Conservation (phyloP, 192 early-diverging fungal species). For the Umbelopsis vinacea region DNA sequence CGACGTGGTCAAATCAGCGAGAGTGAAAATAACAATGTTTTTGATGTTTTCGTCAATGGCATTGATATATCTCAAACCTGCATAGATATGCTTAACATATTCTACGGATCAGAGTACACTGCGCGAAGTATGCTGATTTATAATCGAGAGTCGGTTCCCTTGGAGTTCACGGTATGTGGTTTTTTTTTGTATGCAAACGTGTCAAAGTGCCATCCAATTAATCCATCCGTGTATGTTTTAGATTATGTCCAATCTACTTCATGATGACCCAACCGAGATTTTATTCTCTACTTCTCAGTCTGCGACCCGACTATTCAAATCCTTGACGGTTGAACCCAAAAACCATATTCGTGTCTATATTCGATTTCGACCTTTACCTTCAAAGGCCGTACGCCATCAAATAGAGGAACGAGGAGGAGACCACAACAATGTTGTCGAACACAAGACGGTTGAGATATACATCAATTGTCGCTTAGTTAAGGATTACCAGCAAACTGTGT, state of each 20-base stretch:
- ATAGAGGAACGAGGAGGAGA: slow-evolving; percentile 44
- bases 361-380: slow-evolving; percentile 58
- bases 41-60: slow-evolving; percentile 77
- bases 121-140: slow-evolving; percentile 74
- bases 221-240: slow-evolving; percentile 27
- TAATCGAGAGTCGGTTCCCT: slow-evolving; percentile 73
- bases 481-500: slow-evolving; percentile 77
- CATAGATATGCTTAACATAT: slow-evolving; percentile 75
- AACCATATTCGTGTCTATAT: slow-evolving; percentile 71
- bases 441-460: slow-evolving; percentile 73
- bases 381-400: slow-evolving; percentile 43
- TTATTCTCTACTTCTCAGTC: slow-evolving; percentile 78
- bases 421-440: slow-evolving; percentile 57
- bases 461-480: slow-evolving; percentile 82
- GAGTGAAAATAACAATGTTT: slow-evolving; percentile 59
- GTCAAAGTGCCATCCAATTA: neutral
- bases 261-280: slow-evolving; percentile 69
- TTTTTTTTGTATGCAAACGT: neutral
- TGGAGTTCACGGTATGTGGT: slow-evolving; percentile 71
- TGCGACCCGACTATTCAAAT: slow-evolving; percentile 71
- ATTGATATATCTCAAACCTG: slow-evolving; percentile 53
- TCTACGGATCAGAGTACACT: slow-evolving; percentile 73
- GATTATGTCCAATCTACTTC: slow-evolving; percentile 65
- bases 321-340: slow-evolving; percentile 68
- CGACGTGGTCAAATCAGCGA: slow-evolving; percentile 39